These are phyloP conservation scores for Pythium brachiatum DNA, from an alignment of 352 stramenopile genomes.

Conservation along the genomic window DNA sequence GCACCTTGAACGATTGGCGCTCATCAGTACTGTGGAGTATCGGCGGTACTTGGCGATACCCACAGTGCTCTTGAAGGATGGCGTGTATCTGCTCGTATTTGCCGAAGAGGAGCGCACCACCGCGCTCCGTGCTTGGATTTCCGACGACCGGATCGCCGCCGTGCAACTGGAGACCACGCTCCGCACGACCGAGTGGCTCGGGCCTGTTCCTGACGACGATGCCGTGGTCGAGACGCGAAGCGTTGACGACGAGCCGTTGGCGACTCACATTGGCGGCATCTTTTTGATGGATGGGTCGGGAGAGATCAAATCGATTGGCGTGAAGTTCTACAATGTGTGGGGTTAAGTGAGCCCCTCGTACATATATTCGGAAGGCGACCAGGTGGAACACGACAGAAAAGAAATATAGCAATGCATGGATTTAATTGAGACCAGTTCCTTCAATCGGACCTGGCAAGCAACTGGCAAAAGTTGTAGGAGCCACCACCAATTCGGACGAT, in stretches of 20 bases:
- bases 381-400: too few species aligned
- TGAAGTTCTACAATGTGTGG: background rate
- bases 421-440: too few species aligned
- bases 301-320: background rate
- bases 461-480: too few species aligned
- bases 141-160: background rate
- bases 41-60: background rate
- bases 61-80: background rate
- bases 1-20: background rate
- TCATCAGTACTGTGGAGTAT: background rate
- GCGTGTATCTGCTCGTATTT: background rate
- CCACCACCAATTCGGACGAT: too few species aligned
- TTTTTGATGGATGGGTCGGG: background rate
- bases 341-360: too few species aligned
- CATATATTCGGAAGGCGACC: too few species aligned
- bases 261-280: slow-evolving; percentile 11
- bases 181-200: slow-evolving; percentile 14
- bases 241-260: background rate
- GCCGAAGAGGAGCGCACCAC: background rate
- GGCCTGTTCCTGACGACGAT: background rate
- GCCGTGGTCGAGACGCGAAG: background rate
- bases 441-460: too few species aligned
- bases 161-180: background rate
- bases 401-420: too few species aligned
- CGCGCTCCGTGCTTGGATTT: background rate